phyloP scores from a whole-genome alignment of 2,329 filamentous ascomycete genomes.

The Huntiella decipiens region DNA sequence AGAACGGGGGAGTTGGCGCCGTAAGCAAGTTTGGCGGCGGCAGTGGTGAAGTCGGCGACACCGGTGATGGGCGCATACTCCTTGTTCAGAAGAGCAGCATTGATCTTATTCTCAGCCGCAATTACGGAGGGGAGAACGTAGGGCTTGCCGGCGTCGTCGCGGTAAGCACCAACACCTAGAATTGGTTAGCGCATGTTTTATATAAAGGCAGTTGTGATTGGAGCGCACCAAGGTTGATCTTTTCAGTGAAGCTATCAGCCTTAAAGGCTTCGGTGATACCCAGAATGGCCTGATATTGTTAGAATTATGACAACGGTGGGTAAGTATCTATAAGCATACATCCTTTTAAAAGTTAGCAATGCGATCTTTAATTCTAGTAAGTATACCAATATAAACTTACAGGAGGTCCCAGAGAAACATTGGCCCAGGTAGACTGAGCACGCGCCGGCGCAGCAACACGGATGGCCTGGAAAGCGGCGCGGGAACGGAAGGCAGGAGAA shows the following conservation, averaged over 20 bases:
- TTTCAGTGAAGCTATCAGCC: conserved; percentile 78
- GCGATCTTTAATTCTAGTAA: neutral
- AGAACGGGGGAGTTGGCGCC: conserved; percentile 61
- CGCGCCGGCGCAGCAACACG: conserved; percentile 26
- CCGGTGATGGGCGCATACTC: conserved; percentile 97
- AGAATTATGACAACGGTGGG: neutral
- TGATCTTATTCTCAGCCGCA: conserved; percentile 70
- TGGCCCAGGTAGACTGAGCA: conserved; percentile 68
- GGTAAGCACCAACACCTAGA: conserved; percentile 85
- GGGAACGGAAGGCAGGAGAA: conserved; percentile 25
- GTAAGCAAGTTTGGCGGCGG: conserved; percentile 80
- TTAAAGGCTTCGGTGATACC: conserved; percentile 98
- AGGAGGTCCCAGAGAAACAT: conserved; percentile 83
- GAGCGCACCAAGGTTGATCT: conserved; percentile 80
- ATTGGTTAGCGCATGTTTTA: neutral
- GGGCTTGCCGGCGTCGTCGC: conserved; percentile 93
- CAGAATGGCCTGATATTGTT: conserved; percentile 50
- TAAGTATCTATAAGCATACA: conserved; percentile 5
- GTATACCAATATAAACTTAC: conserved; percentile 34
- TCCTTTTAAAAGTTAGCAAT: conserved; percentile 8
- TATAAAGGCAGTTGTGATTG: neutral
- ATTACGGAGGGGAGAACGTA: conserved; percentile 91
- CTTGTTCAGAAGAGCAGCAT: conserved; percentile 68
- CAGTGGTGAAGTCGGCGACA: conserved; percentile 81
- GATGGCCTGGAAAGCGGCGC: conserved; percentile 21